phyloP scores from a whole-genome alignment of 1,284 basidiomycete species.

The Moniliophthora roreri region DNA sequence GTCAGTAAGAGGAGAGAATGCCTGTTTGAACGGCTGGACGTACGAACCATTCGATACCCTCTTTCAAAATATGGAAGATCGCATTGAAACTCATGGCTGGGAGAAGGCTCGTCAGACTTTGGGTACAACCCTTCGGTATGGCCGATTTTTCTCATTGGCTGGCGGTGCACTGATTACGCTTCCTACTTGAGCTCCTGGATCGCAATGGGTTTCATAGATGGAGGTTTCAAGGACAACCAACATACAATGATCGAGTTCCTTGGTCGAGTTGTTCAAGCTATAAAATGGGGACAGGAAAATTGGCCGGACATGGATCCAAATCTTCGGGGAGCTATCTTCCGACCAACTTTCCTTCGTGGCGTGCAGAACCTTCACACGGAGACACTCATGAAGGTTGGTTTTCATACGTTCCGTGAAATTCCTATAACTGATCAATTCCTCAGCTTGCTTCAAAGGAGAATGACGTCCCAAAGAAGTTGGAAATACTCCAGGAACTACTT shows the following conservation, averaged over 20 bases:
- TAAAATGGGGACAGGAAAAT: constrained; percentile 36
- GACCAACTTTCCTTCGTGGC: constrained; percentile 28
- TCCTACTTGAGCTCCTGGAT: constrained; percentile 30
- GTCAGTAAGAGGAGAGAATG: neutral
- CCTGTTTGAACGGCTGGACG: neutral
- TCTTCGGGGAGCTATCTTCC: constrained; percentile 30
- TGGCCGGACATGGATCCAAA: constrained; percentile 32
- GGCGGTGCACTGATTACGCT: too few species aligned
- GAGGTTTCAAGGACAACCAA: constrained; percentile 14
- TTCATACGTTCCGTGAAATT: neutral
- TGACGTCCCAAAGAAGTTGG: neutral
- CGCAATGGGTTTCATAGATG: constrained; percentile 34
- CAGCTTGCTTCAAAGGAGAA: neutral
- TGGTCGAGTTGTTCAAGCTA: constrained; percentile 31
- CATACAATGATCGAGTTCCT: constrained; percentile 25
- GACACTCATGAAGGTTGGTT: constrained; percentile 7
- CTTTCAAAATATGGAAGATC: neutral
- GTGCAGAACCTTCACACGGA: constrained; percentile 22
- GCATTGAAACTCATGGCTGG: neutral
- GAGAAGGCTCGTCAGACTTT: neutral
- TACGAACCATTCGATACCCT: neutral
- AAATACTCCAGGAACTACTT: constrained; percentile 4
- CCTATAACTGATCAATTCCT: too few species aligned
- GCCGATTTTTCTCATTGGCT: too few species aligned
- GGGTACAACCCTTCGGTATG: neutral